A percentile compares a stretch with the other conserved stretches of the same genome.
Evolutionary conservation across 768 basidiomycete species (phyloP).

Genomic region (Boletus vinaceobasis): DNA sequence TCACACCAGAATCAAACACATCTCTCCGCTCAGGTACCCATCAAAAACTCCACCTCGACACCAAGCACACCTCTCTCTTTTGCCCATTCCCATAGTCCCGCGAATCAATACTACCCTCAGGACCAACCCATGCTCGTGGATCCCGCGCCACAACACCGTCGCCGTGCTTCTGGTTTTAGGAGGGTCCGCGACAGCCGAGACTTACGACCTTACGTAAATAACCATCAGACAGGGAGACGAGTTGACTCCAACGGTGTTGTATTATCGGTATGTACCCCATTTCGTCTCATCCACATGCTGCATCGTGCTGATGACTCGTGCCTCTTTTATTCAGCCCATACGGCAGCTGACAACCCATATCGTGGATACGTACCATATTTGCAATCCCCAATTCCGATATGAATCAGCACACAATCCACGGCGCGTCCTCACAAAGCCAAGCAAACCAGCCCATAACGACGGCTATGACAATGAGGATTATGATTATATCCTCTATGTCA

Average conservation of each 20-base stretch:
- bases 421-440: slow-evolving; percentile 95
- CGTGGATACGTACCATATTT: slow-evolving; percentile 87
- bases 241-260: slow-evolving; percentile 74
- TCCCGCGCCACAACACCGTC: slow-evolving; percentile 49
- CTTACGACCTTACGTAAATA: slow-evolving; percentile 70
- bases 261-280: slow-evolving; percentile 64
- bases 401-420: slow-evolving; percentile 94
- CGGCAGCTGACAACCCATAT: slow-evolving; percentile 81
- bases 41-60: slow-evolving; percentile 58
- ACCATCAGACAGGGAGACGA: slow-evolving; percentile 60
- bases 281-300: background rate
- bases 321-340: slow-evolving; percentile 40
- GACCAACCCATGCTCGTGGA: slow-evolving; percentile 78
- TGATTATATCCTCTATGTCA: slow-evolving; percentile 99
- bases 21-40: slow-evolving; percentile 45
- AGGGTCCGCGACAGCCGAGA: slow-evolving; percentile 75
- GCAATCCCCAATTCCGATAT: slow-evolving; percentile 94
- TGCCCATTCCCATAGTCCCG: slow-evolving; percentile 49
- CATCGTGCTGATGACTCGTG: slow-evolving; percentile 8
- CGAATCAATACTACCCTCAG: slow-evolving; percentile 55
- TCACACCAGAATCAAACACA: slow-evolving; percentile 48
- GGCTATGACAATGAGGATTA: slow-evolving; percentile 99
- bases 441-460: slow-evolving; percentile 93
- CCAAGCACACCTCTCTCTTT: slow-evolving; percentile 74
- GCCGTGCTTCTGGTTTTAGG: slow-evolving; percentile 73